phyloP scores from a whole-genome alignment of 495 filamentous ascomycete genomes.

The Mycothermus thermophilus region DNA sequence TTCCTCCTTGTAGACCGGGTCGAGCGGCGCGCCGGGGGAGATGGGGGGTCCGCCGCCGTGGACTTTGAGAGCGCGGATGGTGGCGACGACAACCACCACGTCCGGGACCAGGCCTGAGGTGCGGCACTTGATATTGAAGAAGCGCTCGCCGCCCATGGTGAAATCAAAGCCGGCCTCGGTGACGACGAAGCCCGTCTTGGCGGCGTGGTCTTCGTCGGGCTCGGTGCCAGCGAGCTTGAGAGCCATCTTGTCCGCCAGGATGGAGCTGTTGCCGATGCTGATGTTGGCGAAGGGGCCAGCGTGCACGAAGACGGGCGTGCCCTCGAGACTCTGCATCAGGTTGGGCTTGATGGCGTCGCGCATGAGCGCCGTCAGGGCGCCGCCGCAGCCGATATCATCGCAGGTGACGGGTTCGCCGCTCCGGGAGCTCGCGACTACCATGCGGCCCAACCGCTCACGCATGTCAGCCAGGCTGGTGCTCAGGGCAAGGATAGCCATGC shows the following conservation, averaged over 20 bases:
- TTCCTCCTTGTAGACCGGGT: conserved; percentile 80
- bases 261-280: conserved; percentile 87
- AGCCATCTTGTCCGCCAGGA: conserved; percentile 88
- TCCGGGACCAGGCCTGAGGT: conserved; percentile 86
- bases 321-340: conserved; percentile 95
- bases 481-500: conserved; percentile 94
- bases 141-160: conserved; percentile 97
- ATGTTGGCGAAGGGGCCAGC: conserved; percentile 98
- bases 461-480: conserved; percentile 80
- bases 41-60: conserved; percentile 93
- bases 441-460: conserved; percentile 84
- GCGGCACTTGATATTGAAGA: conserved; percentile 99
- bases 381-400: conserved; percentile 86
- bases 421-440: conserved; percentile 86
- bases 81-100: conserved; percentile 87
- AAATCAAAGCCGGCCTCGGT: conserved; percentile 98
- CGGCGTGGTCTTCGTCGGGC: conserved; percentile 72
- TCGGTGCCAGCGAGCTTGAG: conserved; percentile 93
- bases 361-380: conserved; percentile 88
- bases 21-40: conserved; percentile 65
- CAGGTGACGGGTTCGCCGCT: conserved; percentile 86
- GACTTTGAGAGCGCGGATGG: conserved; percentile 88
- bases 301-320: conserved; percentile 93
- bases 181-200: conserved; percentile 87
- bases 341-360: conserved; percentile 98